These are phyloP conservation scores for Coniophora puteana DNA, from an alignment of 1,284 basidiomycete species.

Conservation along the genomic window DNA sequence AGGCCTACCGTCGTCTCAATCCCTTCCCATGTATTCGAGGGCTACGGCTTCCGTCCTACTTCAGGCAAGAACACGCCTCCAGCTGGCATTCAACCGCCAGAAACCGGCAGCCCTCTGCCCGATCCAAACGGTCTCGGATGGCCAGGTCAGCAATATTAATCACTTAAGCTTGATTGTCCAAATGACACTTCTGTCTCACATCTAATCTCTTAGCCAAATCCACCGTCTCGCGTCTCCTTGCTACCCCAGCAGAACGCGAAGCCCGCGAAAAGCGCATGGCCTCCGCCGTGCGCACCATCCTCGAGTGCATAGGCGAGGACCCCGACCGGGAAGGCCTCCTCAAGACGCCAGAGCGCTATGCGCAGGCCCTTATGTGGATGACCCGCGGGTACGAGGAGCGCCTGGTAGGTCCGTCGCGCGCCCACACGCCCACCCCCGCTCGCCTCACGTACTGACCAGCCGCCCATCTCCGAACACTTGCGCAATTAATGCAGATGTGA, in stretches of 20 bases:
- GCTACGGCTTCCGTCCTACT: constrained; percentile 75
- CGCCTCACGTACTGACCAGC: constrained; percentile 5
- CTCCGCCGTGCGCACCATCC: constrained; percentile 84
- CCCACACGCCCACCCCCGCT: constrained; percentile 11
- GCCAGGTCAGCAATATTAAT: constrained; percentile 64
- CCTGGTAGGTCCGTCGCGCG: constrained; percentile 59
- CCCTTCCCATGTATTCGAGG: constrained; percentile 51
- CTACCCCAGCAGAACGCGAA: constrained; percentile 68
- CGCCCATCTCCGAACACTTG: not conserved
- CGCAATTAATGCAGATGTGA: constrained; percentile 92
- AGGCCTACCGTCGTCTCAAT: constrained; percentile 5
- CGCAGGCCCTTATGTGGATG: constrained; percentile 99
- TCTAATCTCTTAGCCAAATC: constrained; percentile 69
- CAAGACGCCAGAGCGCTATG: constrained; percentile 93
- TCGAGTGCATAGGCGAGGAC: constrained; percentile 98
- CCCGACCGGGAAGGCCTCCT: constrained; percentile 90
- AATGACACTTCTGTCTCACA: constrained; percentile 2
- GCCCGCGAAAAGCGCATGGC: constrained; percentile 78
- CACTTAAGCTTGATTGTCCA: no score
- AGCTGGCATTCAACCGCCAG: constrained; percentile 20
- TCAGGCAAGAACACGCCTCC: constrained; percentile 69
- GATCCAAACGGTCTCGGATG: constrained; percentile 90
- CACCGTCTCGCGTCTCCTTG: constrained; percentile 80
- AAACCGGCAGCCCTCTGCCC: constrained; percentile 49
- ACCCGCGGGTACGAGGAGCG: constrained; percentile 98